Evolutionary conservation across 345 rosid species (phyloP).

Genomic region (Combretum micranthum): DNA sequence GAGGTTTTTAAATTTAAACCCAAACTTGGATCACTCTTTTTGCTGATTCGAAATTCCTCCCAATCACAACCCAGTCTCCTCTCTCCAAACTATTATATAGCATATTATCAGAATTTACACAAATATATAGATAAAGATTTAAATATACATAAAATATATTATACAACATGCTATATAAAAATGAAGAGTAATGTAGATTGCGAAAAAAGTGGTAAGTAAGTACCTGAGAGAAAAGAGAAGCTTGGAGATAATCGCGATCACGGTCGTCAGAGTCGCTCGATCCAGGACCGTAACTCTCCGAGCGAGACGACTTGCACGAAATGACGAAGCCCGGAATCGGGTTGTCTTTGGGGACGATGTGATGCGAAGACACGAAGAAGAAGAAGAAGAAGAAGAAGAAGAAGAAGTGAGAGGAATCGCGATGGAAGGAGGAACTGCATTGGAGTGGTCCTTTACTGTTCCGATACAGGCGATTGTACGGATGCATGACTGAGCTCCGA

Average conservation of each 20-base stretch:
- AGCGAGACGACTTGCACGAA: slow-evolving; percentile 39
- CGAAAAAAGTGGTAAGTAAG: not conserved
- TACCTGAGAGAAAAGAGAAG: slow-evolving; percentile 77
- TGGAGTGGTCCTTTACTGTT: slow-evolving; percentile 12
- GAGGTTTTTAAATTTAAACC: too few species aligned
- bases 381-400: too few species aligned
- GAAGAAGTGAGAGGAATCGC: slow-evolving; percentile 9
- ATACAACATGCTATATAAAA: too few species aligned
- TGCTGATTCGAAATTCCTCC: too few species aligned
- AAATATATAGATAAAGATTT: too few species aligned
- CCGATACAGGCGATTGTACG: slow-evolving; percentile 17
- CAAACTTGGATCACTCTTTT: too few species aligned
- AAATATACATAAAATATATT: too few species aligned
- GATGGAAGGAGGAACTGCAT: slow-evolving; percentile 10
- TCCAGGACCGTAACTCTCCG: slow-evolving; percentile 40
- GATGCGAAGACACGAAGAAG: slow-evolving; percentile 22
- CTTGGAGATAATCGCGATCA: slow-evolving; percentile 51
- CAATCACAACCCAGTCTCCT: too few species aligned
- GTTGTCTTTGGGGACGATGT: slow-evolving; percentile 13
- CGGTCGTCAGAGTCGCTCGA: slow-evolving; percentile 27
- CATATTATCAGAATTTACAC: too few species aligned
- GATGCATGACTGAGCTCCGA: slow-evolving; percentile 27
- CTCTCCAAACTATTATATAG: too few species aligned
- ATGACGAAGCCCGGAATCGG: slow-evolving; percentile 20
- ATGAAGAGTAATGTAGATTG: too few species aligned